Percentiles rank a stretch among this genome's conserved stretches.
These are phyloP conservation scores for Cercis canadensis DNA, from an alignment of 306 rosid genomes.

Conservation along the genomic window DNA sequence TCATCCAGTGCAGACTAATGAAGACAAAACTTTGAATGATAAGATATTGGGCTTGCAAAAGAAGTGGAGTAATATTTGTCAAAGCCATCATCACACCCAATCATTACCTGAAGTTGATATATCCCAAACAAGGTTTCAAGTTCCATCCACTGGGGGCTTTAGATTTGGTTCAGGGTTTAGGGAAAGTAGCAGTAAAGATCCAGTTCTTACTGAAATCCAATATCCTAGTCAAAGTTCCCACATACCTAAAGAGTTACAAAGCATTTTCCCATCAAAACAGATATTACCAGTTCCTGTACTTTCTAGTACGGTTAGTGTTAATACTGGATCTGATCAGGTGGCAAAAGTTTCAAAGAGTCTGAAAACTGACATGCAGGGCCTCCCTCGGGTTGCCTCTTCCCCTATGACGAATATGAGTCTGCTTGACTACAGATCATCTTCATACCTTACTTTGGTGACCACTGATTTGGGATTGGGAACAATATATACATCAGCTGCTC, in stretches of 20 bases:
- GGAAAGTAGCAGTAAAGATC: constrained; percentile 55
- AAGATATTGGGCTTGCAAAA: constrained; percentile 59
- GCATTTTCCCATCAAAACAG: constrained; percentile 46
- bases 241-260: constrained; percentile 44
- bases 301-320: constrained; percentile 39
- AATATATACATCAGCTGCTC: background rate
- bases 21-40: constrained; percentile 52
- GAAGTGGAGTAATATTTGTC: constrained; percentile 83
- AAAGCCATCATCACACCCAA: constrained; percentile 53
- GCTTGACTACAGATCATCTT: constrained; percentile 46
- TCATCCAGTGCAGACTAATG: constrained; percentile 80
- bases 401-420: constrained; percentile 37
- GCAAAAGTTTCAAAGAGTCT: constrained; percentile 39
- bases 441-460: constrained; percentile 55
- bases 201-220: constrained; percentile 43
- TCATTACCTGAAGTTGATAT: constrained; percentile 51
- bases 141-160: constrained; percentile 52
- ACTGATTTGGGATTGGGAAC: no score
- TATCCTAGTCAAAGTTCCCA: constrained; percentile 41
- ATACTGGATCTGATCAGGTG: constrained; percentile 35
- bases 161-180: constrained; percentile 44
- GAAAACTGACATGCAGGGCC: constrained; percentile 42
- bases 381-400: constrained; percentile 41
- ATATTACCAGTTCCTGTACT: constrained; percentile 41
- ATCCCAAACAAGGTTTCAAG: constrained; percentile 50